Percentiles rank a stretch among this genome's conserved stretches.
Evolutionary conservation across 2,329 filamentous ascomycete species (phyloP).

Genomic region (Exophiala aquamarina): DNA sequence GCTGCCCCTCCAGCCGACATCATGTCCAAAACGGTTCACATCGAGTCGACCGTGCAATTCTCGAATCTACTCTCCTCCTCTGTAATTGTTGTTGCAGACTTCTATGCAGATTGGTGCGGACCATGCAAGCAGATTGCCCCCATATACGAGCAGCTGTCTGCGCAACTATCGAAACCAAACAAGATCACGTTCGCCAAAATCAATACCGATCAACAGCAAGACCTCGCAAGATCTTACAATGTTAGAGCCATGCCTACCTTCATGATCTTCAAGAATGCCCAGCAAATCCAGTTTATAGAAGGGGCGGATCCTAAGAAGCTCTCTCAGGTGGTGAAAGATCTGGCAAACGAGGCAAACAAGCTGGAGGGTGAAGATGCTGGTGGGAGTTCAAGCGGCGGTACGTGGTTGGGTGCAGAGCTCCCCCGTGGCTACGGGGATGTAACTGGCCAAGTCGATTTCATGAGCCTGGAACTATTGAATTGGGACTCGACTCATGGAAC

Average conservation of each 20-base stretch:
- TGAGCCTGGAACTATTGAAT: conserved; percentile 84
- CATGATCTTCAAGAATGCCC: conserved; percentile 75
- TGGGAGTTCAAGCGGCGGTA: conserved; percentile 44
- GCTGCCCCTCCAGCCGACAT: conserved; percentile 24
- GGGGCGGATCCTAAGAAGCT: conserved; percentile 74
- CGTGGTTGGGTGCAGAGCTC: conserved; percentile 72
- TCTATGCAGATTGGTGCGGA: conserved; percentile 84
- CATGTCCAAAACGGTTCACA: conserved; percentile 48
- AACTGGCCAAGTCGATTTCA: conserved; percentile 75
- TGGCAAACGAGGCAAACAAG: conserved; percentile 63
- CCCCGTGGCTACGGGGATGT: conserved; percentile 83
- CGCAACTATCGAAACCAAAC: conserved; percentile 67
- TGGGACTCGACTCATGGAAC: conserved; percentile 73
- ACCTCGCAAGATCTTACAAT: conserved; percentile 71
- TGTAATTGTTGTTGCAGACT: conserved; percentile 81
- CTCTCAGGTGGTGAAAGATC: conserved; percentile 67
- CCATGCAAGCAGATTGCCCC: conserved; percentile 84
- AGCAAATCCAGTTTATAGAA: conserved; percentile 65
- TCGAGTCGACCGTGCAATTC: conserved; percentile 68
- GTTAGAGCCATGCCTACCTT: conserved; percentile 88
- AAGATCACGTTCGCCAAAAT: conserved; percentile 83
- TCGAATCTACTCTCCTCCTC: conserved; percentile 67
- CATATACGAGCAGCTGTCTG: conserved; percentile 74
- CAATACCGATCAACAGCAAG: conserved; percentile 74
- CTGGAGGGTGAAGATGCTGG: conserved; percentile 41